These are phyloP conservation scores for Coniochaeta sp. DNA, from an alignment of 2,329 filamentous ascomycete genomes.

Conservation along the genomic window DNA sequence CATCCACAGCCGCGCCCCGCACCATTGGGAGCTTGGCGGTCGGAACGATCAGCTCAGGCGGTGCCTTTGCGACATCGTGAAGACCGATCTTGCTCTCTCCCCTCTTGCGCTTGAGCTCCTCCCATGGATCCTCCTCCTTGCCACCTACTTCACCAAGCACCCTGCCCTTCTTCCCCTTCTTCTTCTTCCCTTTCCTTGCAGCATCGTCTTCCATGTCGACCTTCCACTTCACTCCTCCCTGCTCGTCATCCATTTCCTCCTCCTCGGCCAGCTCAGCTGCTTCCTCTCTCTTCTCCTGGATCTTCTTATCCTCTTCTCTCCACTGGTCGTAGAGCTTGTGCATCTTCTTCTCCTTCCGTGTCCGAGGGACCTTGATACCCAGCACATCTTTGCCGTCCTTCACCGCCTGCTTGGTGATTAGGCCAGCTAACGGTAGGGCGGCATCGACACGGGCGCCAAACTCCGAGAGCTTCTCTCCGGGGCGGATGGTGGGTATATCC, in stretches of 20 bases:
- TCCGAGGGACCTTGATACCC: slow-evolving; percentile 61
- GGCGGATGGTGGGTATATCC: slow-evolving; percentile 61
- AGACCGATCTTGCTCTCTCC: slow-evolving; percentile 46
- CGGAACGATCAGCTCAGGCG: slow-evolving; percentile 60
- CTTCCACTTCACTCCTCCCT: slow-evolving; percentile 40
- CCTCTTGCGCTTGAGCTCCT: slow-evolving; percentile 60
- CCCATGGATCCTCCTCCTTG: slow-evolving; percentile 66
- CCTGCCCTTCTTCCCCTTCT: slow-evolving; percentile 31
- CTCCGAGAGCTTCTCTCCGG: slow-evolving; percentile 75
- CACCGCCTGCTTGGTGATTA: slow-evolving; percentile 56
- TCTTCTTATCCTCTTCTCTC: slow-evolving; percentile 57
- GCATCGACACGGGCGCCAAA: slow-evolving; percentile 81
- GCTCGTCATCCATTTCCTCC: slow-evolving; percentile 52
- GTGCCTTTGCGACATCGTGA: slow-evolving; percentile 63
- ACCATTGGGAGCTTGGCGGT: slow-evolving; percentile 57
- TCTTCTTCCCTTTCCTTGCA: slow-evolving; percentile 34
- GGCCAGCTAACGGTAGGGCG: slow-evolving; percentile 66
- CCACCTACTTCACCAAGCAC: slow-evolving; percentile 35
- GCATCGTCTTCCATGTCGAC: slow-evolving; percentile 35
- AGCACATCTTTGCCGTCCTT: slow-evolving; percentile 56
- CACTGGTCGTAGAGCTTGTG: slow-evolving; percentile 75
- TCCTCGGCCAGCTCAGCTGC: slow-evolving; percentile 58
- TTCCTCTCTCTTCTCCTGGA: slow-evolving; percentile 58
- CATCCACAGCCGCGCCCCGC: slow-evolving; percentile 57
- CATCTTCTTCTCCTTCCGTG: slow-evolving; percentile 79